Conservation (phyloP, 768 basidiomycete genomes). For the Chlorophyllum brunneum region DNA sequence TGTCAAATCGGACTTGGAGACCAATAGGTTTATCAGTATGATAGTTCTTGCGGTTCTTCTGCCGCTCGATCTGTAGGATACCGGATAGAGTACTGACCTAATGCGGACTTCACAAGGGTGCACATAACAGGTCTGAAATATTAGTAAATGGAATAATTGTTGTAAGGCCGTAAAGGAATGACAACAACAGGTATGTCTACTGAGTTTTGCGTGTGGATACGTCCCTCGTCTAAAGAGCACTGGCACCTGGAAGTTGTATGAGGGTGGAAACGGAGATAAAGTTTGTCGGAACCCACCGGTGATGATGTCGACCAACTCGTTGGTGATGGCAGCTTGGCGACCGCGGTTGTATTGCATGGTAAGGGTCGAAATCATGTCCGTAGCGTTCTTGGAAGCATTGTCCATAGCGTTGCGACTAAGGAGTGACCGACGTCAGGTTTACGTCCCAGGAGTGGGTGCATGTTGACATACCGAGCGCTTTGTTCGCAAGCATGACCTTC, state of each 20-base stretch:
- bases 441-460: background rate
- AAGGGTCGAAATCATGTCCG: constrained; percentile 83
- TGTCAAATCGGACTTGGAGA: too few relatives aligned
- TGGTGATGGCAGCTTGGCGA: constrained; percentile 96
- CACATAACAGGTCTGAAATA: constrained; percentile 8
- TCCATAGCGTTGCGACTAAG: constrained; percentile 96
- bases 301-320: constrained; percentile 90
- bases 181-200: constrained; percentile 11
- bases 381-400: constrained; percentile 98
- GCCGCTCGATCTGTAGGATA: too few relatives aligned
- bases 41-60: too few relatives aligned
- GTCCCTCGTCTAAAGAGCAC: constrained; percentile 32
- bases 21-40: too few relatives aligned
- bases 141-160: constrained; percentile 11
- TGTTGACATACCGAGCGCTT: constrained; percentile 66
- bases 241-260: constrained; percentile 31
- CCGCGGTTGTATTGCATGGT: constrained; percentile 98
- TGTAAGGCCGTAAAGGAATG: constrained; percentile 1
- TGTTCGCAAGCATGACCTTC: constrained; percentile 96
- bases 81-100: too few relatives aligned
- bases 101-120: too few relatives aligned
- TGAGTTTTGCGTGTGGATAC: constrained; percentile 5
- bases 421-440: constrained; percentile 10
- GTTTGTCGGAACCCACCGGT: constrained; percentile 55
- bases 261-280: background rate